Base-by-base conservation (phyloP, 176 grass and related monocot species). In the Guadua angustifolia region DNA sequence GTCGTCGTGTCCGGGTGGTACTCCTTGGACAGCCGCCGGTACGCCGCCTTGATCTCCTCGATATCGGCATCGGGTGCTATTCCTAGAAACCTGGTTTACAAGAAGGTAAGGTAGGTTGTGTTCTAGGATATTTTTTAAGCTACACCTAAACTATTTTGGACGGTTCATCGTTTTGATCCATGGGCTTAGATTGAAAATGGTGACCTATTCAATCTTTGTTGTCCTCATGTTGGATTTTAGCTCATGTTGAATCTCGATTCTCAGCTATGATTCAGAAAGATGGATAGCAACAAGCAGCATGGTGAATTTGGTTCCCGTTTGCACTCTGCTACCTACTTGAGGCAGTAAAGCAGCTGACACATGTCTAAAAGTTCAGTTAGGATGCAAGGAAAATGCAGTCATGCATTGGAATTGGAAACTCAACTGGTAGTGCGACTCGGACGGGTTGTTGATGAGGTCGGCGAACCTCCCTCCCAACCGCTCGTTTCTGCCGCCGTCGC, bases 1-100 rank as follows among this genome's bases (percentile, higher is more conserved):
- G 86, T 74, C 55, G 95, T 97, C 49, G 95, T 97, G 87, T 97
- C 95, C 2, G 95, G 95, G 82, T 97, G 95, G 84, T 97, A 97
- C 88, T 97, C 95, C 83, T 97, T 97, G 8, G 95, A 94, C 56
- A 97, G 84, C 26, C 95, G 84, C 9, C 95, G 88, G 84, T 97
- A 97, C 44, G 95, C 95, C 2, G 90, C 82, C 88, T 94, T 94
- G 77, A 97, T 97, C 70, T 93, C 92, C 90, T 97, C 95, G 6
- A 94, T 86, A 85, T 97, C 92, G 5, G 95, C 86, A n/a, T 89
- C 55, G 1, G 85, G 75, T 0, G 76, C 16, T 52, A 97, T 75
- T 38, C 95, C 95, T 4, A 97, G 14, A 58, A 94, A 97, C 52
- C 95, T 97, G n/a, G 43, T 19, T 35, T 19, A 4, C 25, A 43